These are phyloP conservation scores for Tephrocybe rancida DNA, from an alignment of 768 basidiomycete species.

Conservation along the genomic window DNA sequence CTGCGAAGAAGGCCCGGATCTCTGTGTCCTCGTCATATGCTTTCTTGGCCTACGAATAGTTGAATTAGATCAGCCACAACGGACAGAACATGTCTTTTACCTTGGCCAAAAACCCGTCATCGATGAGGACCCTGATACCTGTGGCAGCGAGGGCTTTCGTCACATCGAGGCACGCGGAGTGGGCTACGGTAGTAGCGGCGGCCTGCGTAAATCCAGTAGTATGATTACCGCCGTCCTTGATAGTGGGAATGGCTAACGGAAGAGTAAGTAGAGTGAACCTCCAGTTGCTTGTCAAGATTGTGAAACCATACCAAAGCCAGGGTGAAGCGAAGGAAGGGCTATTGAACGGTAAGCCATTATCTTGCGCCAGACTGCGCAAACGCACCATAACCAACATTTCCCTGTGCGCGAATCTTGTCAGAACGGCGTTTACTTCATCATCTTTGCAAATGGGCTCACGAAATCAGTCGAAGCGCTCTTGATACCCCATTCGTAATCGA, in stretches of 20 bases:
- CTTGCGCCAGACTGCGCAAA: not conserved
- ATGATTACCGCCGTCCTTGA: slow-evolving; percentile 75
- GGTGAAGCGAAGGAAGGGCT: slow-evolving; percentile 72
- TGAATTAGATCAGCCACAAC: not conserved
- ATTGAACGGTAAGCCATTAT: not conserved
- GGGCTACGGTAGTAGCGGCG: slow-evolving; percentile 61
- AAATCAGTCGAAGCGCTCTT: slow-evolving; percentile 80
- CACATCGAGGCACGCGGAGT: slow-evolving; percentile 66
- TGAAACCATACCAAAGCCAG: slow-evolving; percentile 63
- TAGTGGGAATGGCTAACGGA: slow-evolving; percentile 70
- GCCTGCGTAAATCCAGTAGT: slow-evolving; percentile 68
- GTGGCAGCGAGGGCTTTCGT: slow-evolving; percentile 73
- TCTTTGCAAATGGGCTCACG: slow-evolving; percentile 43
- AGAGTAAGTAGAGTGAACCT: not conserved
- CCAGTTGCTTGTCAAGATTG: not conserved
- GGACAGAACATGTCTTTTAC: not conserved
- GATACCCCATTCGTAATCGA: slow-evolving; percentile 72
- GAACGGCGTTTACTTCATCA: not conserved
- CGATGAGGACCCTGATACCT: slow-evolving; percentile 70
- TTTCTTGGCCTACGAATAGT: slow-evolving; percentile 40
- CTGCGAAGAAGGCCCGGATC: slow-evolving; percentile 8
- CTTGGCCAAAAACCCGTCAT: slow-evolving; percentile 57
- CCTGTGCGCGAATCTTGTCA: no score
- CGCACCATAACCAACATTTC: slow-evolving; percentile 76
- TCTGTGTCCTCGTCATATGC: slow-evolving; percentile 48